Evolutionary conservation across 176 grass and related monocot genomes (phyloP).

Genomic region (Oryza meridionalis): DNA sequence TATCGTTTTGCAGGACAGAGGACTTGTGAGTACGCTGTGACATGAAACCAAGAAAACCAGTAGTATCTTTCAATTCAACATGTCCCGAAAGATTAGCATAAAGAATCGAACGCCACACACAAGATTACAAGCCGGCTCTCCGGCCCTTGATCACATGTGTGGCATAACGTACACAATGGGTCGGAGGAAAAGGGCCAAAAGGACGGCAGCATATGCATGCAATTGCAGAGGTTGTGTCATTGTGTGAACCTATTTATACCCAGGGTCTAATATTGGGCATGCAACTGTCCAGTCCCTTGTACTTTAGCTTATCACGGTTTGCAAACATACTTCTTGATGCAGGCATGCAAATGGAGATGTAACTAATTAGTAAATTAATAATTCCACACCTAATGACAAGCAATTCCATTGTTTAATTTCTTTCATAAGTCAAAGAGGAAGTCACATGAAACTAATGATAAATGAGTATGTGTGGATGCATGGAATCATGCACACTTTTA

Average conservation of each 20-base stretch:
- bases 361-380: neutral
- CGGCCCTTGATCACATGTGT: slow-evolving; percentile 26
- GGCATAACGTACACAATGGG: slow-evolving; percentile 4
- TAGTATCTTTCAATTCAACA: neutral
- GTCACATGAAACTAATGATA: neutral
- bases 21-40: neutral
- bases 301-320: neutral
- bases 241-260: neutral
- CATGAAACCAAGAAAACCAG: neutral
- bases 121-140: neutral
- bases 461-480: neutral
- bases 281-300: slow-evolving; percentile 17
- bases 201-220: slow-evolving; percentile 7
- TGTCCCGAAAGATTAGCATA: neutral
- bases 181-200: slow-evolving; percentile 1
- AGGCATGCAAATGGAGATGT: neutral
- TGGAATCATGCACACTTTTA: neutral
- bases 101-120: neutral
- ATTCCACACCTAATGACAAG: neutral
- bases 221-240: neutral
- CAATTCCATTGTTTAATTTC: slow-evolving; percentile 7
- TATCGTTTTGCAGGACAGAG: slow-evolving; percentile 14
- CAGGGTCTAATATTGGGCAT: slow-evolving; percentile 4
- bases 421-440: slow-evolving; percentile 21
- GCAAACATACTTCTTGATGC: neutral